Evolutionary conservation across 352 stramenopile species (phyloP), one percentile per base, ranked within the genome.

Genomic region (Globisporangium barbulae): DNA sequence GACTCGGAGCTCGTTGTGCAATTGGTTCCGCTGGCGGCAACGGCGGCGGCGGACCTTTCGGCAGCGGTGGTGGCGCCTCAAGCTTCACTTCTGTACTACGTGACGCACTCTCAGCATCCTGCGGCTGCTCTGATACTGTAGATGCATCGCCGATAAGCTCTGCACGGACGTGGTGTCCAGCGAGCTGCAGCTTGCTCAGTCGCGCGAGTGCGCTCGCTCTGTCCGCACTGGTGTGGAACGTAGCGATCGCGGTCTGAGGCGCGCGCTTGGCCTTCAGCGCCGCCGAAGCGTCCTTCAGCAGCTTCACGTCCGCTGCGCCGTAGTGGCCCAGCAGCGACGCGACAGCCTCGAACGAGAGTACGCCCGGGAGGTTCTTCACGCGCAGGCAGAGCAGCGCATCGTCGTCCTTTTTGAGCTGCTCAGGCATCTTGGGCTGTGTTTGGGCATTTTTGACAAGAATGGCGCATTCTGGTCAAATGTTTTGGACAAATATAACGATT

Each of bases 321-420:
- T 89, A 90, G 59, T 90, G 82, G 5, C 48, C 55, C 48, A 94
- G 70, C 22, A 94, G 73, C 31, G 80, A 70, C 19, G 73, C 71
- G 21, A 93, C 75, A 9, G 83, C 80, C 6, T 87, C 71, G 2
- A 59, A 56, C 19, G 85, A 90, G 53, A 94, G 56, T 41, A 73
- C 78, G 13, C 67, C 55, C 22, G 85, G 83, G 9, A 94, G 64
- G 63, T 89, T 86, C 44, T 73, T 71, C 19, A 93, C 74, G 33
- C 83, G 81, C 59, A 59, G 59, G 21, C 73, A 15, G 35, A 41
- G 35, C 9, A 41, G 19, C 39, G 25, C 7, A 33, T 48, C 33
- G 13, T 25, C 60, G 21, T 47, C 44, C 2, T 47, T 33, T 17
- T 48, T 10, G 15, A 56, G 44, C 13, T 28, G 41, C 56, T 53